Conservation (phyloP, 495 filamentous ascomycete genomes). For the Cercophora samala region DNA sequence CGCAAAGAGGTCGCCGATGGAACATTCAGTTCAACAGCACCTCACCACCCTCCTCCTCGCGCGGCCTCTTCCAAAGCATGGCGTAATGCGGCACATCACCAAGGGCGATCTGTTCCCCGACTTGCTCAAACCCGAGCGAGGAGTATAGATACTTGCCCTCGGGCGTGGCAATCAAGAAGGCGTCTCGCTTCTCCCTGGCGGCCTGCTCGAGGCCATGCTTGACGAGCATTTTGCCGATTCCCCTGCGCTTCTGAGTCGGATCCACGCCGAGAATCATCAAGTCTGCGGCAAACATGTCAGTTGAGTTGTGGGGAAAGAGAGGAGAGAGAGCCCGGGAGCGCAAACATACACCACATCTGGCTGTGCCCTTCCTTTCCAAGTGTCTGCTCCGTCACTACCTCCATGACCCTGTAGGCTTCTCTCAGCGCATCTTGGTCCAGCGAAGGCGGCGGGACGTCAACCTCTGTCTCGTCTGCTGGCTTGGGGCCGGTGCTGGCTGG, state of each 20-base stretch:
- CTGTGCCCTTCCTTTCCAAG: constrained; percentile 21
- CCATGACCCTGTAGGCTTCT: constrained; percentile 3
- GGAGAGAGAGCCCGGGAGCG: background rate
- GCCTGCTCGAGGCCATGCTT: constrained; percentile 24
- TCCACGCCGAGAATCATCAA: constrained; percentile 24
- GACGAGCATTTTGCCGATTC: constrained; percentile 28
- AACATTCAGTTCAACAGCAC: background rate
- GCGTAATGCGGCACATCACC: constrained; percentile 3
- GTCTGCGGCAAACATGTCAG: constrained; percentile 20
- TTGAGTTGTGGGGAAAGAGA: background rate
- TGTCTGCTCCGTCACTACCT: constrained; percentile 10
- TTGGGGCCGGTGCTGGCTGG: background rate
- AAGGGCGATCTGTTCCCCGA: constrained; percentile 7
- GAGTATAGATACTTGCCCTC: constrained; percentile 23
- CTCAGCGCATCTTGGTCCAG: constrained; percentile 14
- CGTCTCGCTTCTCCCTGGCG: constrained; percentile 13
- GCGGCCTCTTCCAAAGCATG: constrained; percentile 23
- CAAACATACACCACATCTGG: constrained; percentile 30
- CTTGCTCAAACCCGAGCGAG: constrained; percentile 18
- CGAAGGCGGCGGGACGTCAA: constrained; percentile 6
- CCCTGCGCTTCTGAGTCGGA: constrained; percentile 25
- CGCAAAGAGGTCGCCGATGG: background rate
- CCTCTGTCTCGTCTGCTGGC: background rate
- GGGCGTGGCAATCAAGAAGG: constrained; percentile 21
- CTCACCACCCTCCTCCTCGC: background rate